These are phyloP conservation scores for Dipteronia sinensis DNA, from an alignment of 345 rosid species.

Conservation along the genomic window DNA sequence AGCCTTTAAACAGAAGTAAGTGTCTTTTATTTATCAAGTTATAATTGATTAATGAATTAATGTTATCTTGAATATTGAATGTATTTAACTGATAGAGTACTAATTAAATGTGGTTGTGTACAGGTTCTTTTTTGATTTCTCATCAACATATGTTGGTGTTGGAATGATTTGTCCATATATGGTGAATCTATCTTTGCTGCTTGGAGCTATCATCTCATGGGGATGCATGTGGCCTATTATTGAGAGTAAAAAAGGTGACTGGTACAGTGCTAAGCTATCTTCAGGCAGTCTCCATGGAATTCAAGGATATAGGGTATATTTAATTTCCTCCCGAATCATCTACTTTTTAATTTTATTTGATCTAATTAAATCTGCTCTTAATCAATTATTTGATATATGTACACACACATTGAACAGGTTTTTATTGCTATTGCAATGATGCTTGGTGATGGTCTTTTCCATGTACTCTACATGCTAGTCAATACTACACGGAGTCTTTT, in stretches of 20 bases:
- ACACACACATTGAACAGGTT: constrained; percentile 33
- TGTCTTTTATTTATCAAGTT: background rate
- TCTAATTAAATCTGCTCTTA: too few species aligned
- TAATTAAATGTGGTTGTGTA: background rate
- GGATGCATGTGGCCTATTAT: constrained; percentile 86
- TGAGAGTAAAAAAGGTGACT: constrained; percentile 61
- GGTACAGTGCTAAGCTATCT: constrained; percentile 57
- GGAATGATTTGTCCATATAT: constrained; percentile 95
- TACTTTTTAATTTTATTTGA: too few species aligned
- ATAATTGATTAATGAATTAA: too few species aligned
- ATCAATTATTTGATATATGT: too few species aligned
- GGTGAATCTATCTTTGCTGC: constrained; percentile 72
- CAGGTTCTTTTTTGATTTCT: constrained; percentile 91
- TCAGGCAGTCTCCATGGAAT: constrained; percentile 69
- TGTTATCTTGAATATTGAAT: background rate
- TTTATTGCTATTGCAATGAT: constrained; percentile 87
- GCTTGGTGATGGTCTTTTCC: constrained; percentile 88
- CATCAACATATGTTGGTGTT: constrained; percentile 85
- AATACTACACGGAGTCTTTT: constrained; percentile 46
- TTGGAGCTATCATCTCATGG: constrained; percentile 87
- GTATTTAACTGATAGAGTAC: background rate
- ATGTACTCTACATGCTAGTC: constrained; percentile 55
- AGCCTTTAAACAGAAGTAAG: constrained; percentile 60
- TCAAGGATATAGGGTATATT: constrained; percentile 74
- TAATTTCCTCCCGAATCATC: too few species aligned